These are phyloP conservation scores for Lactarius quietus DNA, from an alignment of 768 basidiomycete genomes.

Conservation along the genomic window DNA sequence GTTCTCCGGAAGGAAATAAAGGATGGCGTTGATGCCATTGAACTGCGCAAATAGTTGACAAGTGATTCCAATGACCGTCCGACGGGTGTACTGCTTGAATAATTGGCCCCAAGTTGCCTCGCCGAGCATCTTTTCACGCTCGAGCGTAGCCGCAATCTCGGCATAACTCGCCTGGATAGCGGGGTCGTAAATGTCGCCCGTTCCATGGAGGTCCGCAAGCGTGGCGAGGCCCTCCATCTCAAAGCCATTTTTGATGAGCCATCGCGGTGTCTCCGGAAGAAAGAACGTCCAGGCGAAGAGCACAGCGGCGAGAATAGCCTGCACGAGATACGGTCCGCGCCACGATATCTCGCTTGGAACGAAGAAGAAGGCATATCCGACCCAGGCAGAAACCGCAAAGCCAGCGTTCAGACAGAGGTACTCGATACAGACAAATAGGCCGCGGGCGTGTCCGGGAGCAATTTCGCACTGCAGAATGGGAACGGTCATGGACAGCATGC, in stretches of 20 bases:
- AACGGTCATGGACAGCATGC: slow-evolving; percentile 38
- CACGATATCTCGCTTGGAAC: slow-evolving; percentile 48
- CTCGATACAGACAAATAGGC: slow-evolving; percentile 52
- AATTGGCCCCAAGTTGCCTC: slow-evolving; percentile 46
- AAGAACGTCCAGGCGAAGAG: slow-evolving; percentile 46
- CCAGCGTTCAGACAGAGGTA: slow-evolving; percentile 50
- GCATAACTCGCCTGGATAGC: slow-evolving; percentile 43
- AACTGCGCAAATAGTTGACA: slow-evolving; percentile 52
- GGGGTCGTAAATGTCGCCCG: slow-evolving; percentile 43
- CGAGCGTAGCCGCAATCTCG: slow-evolving; percentile 40
- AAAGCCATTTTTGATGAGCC: slow-evolving; percentile 53
- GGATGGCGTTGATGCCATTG: slow-evolving; percentile 55
- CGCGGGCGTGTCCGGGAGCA: slow-evolving; percentile 37
- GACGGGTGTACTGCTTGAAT: slow-evolving; percentile 48
- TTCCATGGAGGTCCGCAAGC: slow-evolving; percentile 56
- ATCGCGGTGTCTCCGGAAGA: slow-evolving; percentile 52
- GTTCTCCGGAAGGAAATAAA: slow-evolving; percentile 55
- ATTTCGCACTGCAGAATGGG: slow-evolving; percentile 26
- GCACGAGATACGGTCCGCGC: slow-evolving; percentile 54
- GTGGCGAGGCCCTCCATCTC: slow-evolving; percentile 46
- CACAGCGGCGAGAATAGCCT: slow-evolving; percentile 47
- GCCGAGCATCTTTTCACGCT: slow-evolving; percentile 39
- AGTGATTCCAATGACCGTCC: slow-evolving; percentile 48
- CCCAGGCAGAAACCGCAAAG: slow-evolving; percentile 48
- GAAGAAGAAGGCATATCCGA: slow-evolving; percentile 49